phyloP scores from a whole-genome alignment of 495 filamentous ascomycete genomes.

The Annulohypoxylon maeteangense region DNA sequence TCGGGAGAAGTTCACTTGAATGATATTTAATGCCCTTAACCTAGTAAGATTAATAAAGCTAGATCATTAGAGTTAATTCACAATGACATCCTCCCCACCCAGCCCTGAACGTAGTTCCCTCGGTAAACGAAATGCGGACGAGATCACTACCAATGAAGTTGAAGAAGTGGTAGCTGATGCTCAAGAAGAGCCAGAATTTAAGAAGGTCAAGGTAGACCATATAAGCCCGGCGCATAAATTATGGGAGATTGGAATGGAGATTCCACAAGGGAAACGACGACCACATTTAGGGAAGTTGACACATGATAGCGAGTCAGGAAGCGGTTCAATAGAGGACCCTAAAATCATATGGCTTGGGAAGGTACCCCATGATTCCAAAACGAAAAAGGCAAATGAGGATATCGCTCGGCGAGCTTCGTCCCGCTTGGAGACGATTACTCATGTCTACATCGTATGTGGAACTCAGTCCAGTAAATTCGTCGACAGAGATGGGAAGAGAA shows the following conservation, averaged over 20 bases:
- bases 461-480: conserved; percentile 25
- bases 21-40: too few species aligned
- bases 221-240: background rate
- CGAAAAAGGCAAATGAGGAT: conserved; percentile 19
- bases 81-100: background rate
- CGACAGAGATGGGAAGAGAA: conserved; percentile 30
- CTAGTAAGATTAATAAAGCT: background rate
- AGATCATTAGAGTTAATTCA: background rate
- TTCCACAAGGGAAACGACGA: conserved; percentile 25
- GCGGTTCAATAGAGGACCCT: conserved; percentile 27
- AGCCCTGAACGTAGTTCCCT: background rate
- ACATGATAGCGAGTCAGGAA: conserved; percentile 8
- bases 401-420: conserved; percentile 15
- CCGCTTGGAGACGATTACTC: conserved; percentile 14
- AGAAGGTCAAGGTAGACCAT: conserved; percentile 5
- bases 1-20: too few species aligned
- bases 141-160: conserved; percentile 11
- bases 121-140: conserved; percentile 28
- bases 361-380: conserved; percentile 4
- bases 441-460: conserved; percentile 33
- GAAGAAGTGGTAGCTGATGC: background rate
- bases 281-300: conserved; percentile 21
- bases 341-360: conserved; percentile 27
- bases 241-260: conserved; percentile 29
- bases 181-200: conserved; percentile 1